phyloP scores from a whole-genome alignment of 1,284 basidiomycete species.

The Vanrija sp. region DNA sequence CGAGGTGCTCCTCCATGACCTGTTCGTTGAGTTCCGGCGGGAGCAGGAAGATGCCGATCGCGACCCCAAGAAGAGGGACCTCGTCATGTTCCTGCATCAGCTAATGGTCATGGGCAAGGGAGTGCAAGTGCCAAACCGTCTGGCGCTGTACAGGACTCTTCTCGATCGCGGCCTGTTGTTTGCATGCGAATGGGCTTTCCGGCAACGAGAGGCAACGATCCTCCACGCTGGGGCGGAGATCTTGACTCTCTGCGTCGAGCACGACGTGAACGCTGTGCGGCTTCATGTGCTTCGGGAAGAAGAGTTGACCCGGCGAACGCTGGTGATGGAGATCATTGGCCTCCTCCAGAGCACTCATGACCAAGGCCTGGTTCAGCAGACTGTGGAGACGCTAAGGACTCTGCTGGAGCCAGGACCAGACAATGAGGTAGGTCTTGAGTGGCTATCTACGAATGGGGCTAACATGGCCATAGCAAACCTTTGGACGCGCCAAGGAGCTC shows the following conservation, averaged over 20 bases:
- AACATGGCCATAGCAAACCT: conserved; percentile 4
- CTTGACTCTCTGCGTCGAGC: conserved; percentile 80
- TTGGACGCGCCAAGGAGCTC: conserved; percentile 10
- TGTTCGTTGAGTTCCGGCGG: conserved; percentile 73
- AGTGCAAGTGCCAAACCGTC: conserved; percentile 80
- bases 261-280: conserved; percentile 83
- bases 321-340: conserved; percentile 70
- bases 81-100: conserved; percentile 84
- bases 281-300: conserved; percentile 78
- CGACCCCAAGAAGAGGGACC: conserved; percentile 53
- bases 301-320: conserved; percentile 56
- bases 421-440: conserved; percentile 43
- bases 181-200: conserved; percentile 86
- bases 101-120: conserved; percentile 95
- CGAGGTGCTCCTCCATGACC: conserved; percentile 66
- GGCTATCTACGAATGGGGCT: background rate
- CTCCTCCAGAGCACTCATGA: conserved; percentile 75
- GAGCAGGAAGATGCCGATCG: conserved; percentile 40
- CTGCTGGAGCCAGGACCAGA: conserved; percentile 64
- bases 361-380: conserved; percentile 81
- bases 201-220: conserved; percentile 54
- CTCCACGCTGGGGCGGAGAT: conserved; percentile 84
- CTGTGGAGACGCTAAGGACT: conserved; percentile 82
- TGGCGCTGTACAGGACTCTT: conserved; percentile 82
- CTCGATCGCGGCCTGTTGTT: conserved; percentile 84